Conservation (phyloP, 2,329 filamentous ascomycete species). For the Boeremia lycopersici region DNA sequence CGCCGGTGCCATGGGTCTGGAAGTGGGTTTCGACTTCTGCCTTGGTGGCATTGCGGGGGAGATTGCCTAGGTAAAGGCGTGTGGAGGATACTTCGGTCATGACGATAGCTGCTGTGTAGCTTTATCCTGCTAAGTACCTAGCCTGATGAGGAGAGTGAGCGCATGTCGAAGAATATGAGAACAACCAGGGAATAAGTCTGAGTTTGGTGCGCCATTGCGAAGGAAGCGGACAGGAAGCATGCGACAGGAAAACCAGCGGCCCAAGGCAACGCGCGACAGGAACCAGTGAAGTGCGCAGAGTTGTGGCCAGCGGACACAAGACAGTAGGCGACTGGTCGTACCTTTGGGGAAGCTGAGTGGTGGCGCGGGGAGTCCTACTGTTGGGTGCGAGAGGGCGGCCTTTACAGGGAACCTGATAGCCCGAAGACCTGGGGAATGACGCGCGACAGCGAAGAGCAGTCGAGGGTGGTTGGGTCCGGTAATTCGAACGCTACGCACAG, state of each 20-base stretch:
- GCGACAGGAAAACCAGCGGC: slow-evolving; percentile 32
- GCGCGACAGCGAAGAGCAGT: slow-evolving; percentile 17
- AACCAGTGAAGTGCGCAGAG: slow-evolving; percentile 28
- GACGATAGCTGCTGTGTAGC: slow-evolving; percentile 21
- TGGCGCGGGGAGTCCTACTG: slow-evolving; percentile 24
- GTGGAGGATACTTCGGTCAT: slow-evolving; percentile 93
- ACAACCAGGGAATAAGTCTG: slow-evolving; percentile 31
- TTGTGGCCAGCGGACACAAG: slow-evolving; percentile 29
- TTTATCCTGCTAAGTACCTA: slow-evolving; percentile 34
- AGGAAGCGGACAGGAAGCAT: slow-evolving; percentile 26
- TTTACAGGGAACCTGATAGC: slow-evolving; percentile 28
- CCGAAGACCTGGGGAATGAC: slow-evolving; percentile 24
- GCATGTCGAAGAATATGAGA: slow-evolving; percentile 32
- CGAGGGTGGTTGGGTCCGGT: slow-evolving; percentile 11
- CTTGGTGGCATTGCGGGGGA: slow-evolving; percentile 96
- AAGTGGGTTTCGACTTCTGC: slow-evolving; percentile 96
- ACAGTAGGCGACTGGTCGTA: slow-evolving; percentile 34
- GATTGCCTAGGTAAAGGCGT: slow-evolving; percentile 95
- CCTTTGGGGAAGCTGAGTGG: slow-evolving; percentile 29
- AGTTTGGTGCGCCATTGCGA: slow-evolving; percentile 32
- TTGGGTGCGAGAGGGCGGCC: slow-evolving; percentile 20
- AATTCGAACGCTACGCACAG: slow-evolving; percentile 20
- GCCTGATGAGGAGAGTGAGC: slow-evolving; percentile 44
- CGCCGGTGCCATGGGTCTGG: slow-evolving; percentile 91
- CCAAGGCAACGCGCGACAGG: slow-evolving; percentile 34